Conservation (phyloP, 2,329 filamentous ascomycete species). For the Curvularia sp. region DNA sequence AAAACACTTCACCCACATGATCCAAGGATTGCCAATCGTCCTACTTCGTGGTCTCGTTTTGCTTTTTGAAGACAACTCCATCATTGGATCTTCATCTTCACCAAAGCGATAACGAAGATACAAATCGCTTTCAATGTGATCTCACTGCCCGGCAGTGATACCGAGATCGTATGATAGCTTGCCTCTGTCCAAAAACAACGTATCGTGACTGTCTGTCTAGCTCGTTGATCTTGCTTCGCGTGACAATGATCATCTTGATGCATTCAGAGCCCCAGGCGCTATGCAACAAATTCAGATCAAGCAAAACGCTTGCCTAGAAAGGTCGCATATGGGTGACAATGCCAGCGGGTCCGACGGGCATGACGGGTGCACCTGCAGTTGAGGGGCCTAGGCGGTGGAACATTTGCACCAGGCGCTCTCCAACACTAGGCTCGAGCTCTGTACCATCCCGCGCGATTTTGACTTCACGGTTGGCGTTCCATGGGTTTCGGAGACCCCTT, state of each 20-base stretch:
- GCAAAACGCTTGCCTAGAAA: conserved; percentile 27
- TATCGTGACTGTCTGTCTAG: not conserved
- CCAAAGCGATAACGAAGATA: not conserved
- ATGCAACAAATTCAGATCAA: conserved; percentile 10
- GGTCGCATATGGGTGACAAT: conserved; percentile 42
- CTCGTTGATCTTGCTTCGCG: not conserved
- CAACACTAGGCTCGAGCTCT: conserved; percentile 84
- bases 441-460: conserved; percentile 96
- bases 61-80: conserved; percentile 9
- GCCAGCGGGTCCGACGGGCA: conserved; percentile 30
- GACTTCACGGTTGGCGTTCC: conserved; percentile 94
- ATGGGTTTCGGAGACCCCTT: conserved; percentile 84
- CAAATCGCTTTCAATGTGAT: not conserved
- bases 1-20: conserved; percentile 11
- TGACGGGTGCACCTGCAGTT: conserved; percentile 31
- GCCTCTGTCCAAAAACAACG: conserved; percentile 3
- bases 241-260: not conserved
- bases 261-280: conserved; percentile 7
- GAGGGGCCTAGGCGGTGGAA: conserved; percentile 64
- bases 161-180: not conserved
- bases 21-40: not conserved
- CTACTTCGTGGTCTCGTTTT: conserved; percentile 5
- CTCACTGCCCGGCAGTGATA: conserved; percentile 8
- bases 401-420: conserved; percentile 76
- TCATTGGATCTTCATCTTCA: conserved; percentile 7